These are phyloP conservation scores for Astrothelium subdiscretum DNA, from an alignment of 495 filamentous ascomycete genomes.

Conservation along the genomic window DNA sequence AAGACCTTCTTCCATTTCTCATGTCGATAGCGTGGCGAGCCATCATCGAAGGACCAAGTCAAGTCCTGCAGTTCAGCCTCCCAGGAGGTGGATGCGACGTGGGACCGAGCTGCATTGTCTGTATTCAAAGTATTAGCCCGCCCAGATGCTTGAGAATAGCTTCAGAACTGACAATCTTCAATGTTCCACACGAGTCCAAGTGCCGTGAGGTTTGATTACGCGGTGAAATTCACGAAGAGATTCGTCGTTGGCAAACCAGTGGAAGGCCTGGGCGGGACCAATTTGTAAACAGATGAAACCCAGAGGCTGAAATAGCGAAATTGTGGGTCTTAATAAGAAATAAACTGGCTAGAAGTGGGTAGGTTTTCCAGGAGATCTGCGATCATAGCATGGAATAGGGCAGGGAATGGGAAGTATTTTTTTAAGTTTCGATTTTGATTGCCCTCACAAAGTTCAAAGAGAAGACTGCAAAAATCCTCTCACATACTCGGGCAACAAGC, in stretches of 20 bases:
- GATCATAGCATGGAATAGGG: too few species aligned
- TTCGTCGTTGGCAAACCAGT: slow-evolving; percentile 47
- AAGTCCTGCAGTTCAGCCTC: slow-evolving; percentile 14
- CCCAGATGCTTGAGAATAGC: not conserved
- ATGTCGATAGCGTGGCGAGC: slow-evolving; percentile 42
- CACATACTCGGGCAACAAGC: slow-evolving; percentile 49
- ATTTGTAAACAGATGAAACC: not conserved
- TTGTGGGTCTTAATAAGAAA: not conserved
- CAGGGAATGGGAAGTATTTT: too few species aligned
- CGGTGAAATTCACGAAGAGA: slow-evolving; percentile 48
- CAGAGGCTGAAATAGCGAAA: not conserved
- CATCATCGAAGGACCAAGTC: slow-evolving; percentile 19
- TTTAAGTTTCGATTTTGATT: not conserved
- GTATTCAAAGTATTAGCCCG: not conserved
- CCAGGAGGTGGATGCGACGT: slow-evolving; percentile 10
- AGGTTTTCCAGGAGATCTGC: not conserved
- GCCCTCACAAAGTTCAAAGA: not conserved
- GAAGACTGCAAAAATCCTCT: slow-evolving; percentile 6
- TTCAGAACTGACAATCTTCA: slow-evolving; percentile 44
- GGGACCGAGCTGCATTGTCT: slow-evolving; percentile 13
- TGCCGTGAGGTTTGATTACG: slow-evolving; percentile 39
- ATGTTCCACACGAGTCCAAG: slow-evolving; percentile 57
- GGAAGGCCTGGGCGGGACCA: slow-evolving; percentile 15
- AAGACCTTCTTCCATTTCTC: slow-evolving; percentile 21
- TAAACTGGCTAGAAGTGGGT: not conserved